Base-by-base conservation (phyloP, 2,329 filamentous ascomycete species). In the Trichophyton verrucosum region DNA sequence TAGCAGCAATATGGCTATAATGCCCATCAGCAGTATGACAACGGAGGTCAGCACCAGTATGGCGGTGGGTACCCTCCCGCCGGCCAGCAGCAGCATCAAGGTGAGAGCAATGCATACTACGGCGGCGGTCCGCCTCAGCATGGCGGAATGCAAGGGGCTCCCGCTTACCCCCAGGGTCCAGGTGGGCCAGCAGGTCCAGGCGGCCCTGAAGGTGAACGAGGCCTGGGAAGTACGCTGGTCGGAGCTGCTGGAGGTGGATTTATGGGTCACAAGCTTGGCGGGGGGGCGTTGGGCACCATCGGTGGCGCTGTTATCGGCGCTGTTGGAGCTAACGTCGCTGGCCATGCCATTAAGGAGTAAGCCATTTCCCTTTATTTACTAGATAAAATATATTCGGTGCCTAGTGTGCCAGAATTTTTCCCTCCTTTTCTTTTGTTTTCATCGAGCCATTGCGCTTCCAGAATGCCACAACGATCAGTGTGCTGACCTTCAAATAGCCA, bases 211-310 rank as follows among this genome's bases (percentile, higher is more conserved):
- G 71, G 69, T 7, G 72, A 73, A 22, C 73, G 68, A 49, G 70
- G 71, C 17, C 63, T 76, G 9, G 73, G 71, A 1, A 69, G 73
- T 9, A 72, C 73, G 2, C 61, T 75, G 8, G 57, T 74, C 33
- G 75, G 75, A 24, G 73, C 69, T 42, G 71, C 72, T 0, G 72
- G 70, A 3, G 74, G 74, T 56, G 73, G 71, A 1, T 68, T 72
- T 56, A 49, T 71, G 1, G 71, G 71, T 6, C 69, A 73, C 51
- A 72, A 74, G 55, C 55, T 73, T n/a, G 72, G 71, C 3, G 70
- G 69, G 13, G 72, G 71, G 5, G 46, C 67, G 6, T 51, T 75
- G 38, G 70, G 69, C 1, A 71, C 69, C 0, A 63, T 70, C 1
- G 73, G 70, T 5, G 73, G 73, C 46, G 68, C 69, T 20, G 62